Conservation (phyloP, 2,329 filamentous ascomycete genomes). For the Penicillium decumbens region DNA sequence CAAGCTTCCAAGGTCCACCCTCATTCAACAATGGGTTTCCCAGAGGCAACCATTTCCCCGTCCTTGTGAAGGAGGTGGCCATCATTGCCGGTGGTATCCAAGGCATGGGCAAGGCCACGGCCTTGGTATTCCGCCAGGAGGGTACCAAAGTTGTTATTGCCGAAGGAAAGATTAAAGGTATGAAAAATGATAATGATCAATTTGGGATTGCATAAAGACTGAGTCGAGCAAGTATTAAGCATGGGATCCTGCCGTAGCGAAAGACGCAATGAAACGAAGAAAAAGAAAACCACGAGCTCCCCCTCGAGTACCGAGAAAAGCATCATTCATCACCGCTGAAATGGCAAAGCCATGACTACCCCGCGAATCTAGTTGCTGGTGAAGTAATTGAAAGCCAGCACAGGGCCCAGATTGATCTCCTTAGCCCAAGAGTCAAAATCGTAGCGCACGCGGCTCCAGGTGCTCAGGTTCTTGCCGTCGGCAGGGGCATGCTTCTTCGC, state of each 20-base stretch:
- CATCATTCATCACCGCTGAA: not conserved
- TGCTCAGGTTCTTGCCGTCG: conserved; percentile 35
- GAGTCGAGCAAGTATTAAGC: not conserved
- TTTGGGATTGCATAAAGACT: not conserved
- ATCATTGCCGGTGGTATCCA: no score
- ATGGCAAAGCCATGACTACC: not conserved
- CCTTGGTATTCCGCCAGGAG: no score
- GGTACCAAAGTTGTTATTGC: no score
- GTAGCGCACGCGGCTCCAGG: conserved; percentile 41
- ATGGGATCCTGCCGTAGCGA: not conserved
- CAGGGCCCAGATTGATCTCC: conserved; percentile 29
- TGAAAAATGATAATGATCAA: not conserved
- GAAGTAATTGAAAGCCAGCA: conserved; percentile 41
- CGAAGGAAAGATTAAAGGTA: no score
- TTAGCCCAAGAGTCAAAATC: conserved; percentile 42
- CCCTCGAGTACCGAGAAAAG: not conserved
- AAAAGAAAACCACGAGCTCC: not conserved
- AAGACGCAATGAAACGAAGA: not conserved
- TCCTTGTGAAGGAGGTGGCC: no score
- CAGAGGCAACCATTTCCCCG: no score
- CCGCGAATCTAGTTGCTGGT: conserved; percentile 20
- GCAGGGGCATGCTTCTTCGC: conserved; percentile 31
- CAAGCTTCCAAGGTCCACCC: no score
- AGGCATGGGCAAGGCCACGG: no score
- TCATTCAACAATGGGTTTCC: no score